These are phyloP conservation scores for Salix purpurea DNA, from an alignment of 345 rosid species.

Conservation along the genomic window DNA sequence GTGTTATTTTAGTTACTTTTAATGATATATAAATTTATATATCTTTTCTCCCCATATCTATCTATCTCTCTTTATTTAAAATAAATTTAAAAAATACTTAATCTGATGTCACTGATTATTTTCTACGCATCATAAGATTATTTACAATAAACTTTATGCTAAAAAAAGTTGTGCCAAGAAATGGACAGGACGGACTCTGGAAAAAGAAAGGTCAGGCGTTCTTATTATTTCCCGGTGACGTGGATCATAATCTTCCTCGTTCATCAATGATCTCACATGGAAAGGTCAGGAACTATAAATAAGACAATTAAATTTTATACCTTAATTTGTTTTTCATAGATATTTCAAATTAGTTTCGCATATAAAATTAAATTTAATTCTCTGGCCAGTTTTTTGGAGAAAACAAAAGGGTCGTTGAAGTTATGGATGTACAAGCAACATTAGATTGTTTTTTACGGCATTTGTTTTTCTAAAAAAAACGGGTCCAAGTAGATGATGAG, in stretches of 20 bases:
- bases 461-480: neutral
- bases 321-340: too few relatives aligned
- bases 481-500: neutral
- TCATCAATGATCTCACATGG: neutral
- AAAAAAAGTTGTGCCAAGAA: neutral
- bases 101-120: too few relatives aligned
- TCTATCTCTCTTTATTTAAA: too few relatives aligned
- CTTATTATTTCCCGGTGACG: neutral
- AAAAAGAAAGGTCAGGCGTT: neutral
- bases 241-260: neutral
- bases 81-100: too few relatives aligned
- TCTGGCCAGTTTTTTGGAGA: neutral
- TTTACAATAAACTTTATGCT: too few relatives aligned
- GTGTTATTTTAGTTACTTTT: too few relatives aligned
- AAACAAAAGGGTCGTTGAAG: neutral
- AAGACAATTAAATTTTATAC: neutral
- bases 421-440: too few relatives aligned
- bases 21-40: too few relatives aligned
- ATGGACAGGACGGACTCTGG: neutral
- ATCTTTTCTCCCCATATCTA: too few relatives aligned
- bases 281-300: neutral
- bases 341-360: neutral
- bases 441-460: neutral
- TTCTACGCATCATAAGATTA: too few relatives aligned
- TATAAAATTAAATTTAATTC: too few relatives aligned